Evolutionary conservation across 768 basidiomycete genomes (phyloP), one percentile per base, ranked within the genome.

Genomic region (Phaeotremella fagi): DNA sequence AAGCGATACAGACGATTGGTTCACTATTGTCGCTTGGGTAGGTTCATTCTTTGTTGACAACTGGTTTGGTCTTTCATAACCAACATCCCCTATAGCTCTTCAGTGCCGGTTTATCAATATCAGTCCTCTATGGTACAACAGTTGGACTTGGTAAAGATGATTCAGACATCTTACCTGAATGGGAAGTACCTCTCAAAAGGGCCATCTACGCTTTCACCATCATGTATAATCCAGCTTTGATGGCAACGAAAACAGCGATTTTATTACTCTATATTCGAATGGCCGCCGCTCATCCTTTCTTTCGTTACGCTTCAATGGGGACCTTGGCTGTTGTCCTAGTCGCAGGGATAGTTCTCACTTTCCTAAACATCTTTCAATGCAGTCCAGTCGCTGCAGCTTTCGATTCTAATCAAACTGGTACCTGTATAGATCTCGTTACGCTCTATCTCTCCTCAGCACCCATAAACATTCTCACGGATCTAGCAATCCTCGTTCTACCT

Each of bases 401-500:
- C 42, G n/a, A n/a, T n/a, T 23, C 54, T 1, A 31, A 42, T 9
- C 42, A 46, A 3, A 31, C 43, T 38, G 58, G 57, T 1, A 37
- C 47, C 20, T 73, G 72, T 48, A 64, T 73, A 26, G 63, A 71
- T 46, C 51, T 71, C 18, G 63, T 73, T 12, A 41, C 66, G 3
- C 61, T 73, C 24, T 73, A 71, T 49, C 66, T 71, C 37, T 60
- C 68, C 16, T 60, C 65, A 12, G 69, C 69, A 20, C 72, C 72
- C 3, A 66, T 73, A 60, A 71, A 68, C 52, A 54, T 73, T 44
- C 61, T 73, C 38, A 73, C 72, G 29, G 72, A 73, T 49, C 55
- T 68, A 12, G 68, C 72, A 3, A 70, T 73, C 45, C 56, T 73
- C 18, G 47, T 68, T 4, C 58, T 71, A 1, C 72, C 72, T 5